Evolutionary conservation across 2,329 filamentous ascomycete genomes (phyloP).

Genomic region (Exophiala sp.): DNA sequence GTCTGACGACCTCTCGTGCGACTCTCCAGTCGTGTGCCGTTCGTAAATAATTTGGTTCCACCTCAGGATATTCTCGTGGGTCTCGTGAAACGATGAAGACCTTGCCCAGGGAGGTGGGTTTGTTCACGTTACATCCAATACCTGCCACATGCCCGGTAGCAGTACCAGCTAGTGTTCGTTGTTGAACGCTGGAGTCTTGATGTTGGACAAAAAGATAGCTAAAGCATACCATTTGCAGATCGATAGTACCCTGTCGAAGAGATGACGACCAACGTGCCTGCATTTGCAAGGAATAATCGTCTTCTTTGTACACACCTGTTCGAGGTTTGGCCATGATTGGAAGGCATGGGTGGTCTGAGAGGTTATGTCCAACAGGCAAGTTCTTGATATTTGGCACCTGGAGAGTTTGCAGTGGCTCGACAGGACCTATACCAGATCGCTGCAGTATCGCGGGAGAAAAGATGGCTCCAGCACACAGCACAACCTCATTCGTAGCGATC

Average conservation of each 20-base stretch:
- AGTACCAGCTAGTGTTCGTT: constrained; percentile 17
- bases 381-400: constrained; percentile 12
- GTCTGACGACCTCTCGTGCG: constrained; percentile 3
- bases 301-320: constrained; percentile 21
- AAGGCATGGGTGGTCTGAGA: constrained; percentile 23
- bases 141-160: constrained; percentile 22
- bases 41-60: constrained; percentile 6
- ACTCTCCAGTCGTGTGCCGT: background rate
- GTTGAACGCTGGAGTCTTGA: background rate
- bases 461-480: constrained; percentile 22
- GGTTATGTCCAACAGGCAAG: constrained; percentile 20
- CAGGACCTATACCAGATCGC: constrained; percentile 24
- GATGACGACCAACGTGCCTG: constrained; percentile 23
- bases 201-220: constrained; percentile 16
- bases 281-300: constrained; percentile 23
- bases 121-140: constrained; percentile 22
- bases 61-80: constrained; percentile 9
- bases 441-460: constrained; percentile 23
- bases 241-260: constrained; percentile 15
- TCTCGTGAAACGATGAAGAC: constrained; percentile 17
- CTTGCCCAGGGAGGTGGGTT: constrained; percentile 18
- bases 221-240: constrained; percentile 23
- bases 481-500: constrained; percentile 16
- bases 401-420: constrained; percentile 4
- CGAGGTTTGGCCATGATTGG: constrained; percentile 21